Evolutionary conservation across 345 rosid genomes (phyloP), one percentile per base, ranked within the genome.

Genomic region (Viola odorata): DNA sequence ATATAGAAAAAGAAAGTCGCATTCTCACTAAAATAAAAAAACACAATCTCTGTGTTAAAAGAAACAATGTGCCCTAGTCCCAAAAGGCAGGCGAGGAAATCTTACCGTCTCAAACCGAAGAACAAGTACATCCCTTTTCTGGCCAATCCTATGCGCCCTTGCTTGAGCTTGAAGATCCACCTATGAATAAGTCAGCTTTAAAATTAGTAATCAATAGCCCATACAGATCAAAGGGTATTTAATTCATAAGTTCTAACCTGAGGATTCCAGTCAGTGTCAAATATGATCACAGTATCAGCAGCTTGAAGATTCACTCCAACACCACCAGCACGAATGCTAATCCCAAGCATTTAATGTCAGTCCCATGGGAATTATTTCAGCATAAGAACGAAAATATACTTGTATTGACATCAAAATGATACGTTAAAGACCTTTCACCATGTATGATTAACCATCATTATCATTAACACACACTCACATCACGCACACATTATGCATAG

Each of bases 151-250:
- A 66, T 91, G 97, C 48, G 97, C 97, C 77, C 97, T 88, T 55
- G 96, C 97, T 69, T 91, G 96, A 45, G 97, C 97, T 85, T 91
- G 97, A 74, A 91, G 86, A 79, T 91, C 97, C 73, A 91, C 97
- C 97, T 91, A 71, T 37, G 39, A 55, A 7, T 36, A 37, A 47
- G 50, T 40, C 23, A 66, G 60, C 69, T 54, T 73, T 55, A 58
- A 58, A 51, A 47, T 53, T 16, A 66, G 40, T 54, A 7, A 17
- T n/a, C 5, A 39, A 10, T 12, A 47, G 7, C 15, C 38, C 41
- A 55, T 6, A 58, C 12, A 61, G 68, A 58, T 50, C 37, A 72
- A 67, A 36, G 47, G 49, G 66, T 32, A 45, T 23, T 55, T 62
- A 59, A 61, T 50, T 61, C 71, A 53, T 23, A 23, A 23, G 32